Conservation (phyloP, 2,329 filamentous ascomycete species). For the Apiospora kogelbergensis region DNA sequence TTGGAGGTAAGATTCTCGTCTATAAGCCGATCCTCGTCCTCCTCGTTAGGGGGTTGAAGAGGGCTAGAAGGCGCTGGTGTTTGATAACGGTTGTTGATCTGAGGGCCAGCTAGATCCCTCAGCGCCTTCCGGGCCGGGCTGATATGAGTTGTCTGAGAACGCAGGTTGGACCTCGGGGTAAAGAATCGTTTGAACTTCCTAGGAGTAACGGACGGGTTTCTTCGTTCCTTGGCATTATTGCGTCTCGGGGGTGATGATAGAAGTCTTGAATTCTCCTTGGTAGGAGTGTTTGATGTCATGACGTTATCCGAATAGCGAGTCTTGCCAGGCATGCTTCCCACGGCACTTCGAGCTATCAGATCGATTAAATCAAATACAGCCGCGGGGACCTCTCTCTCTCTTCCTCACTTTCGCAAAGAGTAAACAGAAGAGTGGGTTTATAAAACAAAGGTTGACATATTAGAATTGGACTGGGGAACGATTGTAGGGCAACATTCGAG, state of each 20-base stretch:
- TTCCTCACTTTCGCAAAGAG: neutral
- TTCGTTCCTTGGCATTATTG: constrained; percentile 42
- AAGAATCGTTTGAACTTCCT: constrained; percentile 55
- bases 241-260: constrained; percentile 25
- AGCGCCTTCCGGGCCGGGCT: constrained; percentile 41
- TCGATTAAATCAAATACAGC: no score
- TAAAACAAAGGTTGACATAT: constrained; percentile 7
- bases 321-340: neutral
- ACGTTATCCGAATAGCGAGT: neutral
- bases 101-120: constrained; percentile 39
- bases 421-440: neutral
- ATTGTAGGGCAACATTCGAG: neutral
- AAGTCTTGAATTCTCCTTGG: constrained; percentile 19
- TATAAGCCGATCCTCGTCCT: constrained; percentile 24
- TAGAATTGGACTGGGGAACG: neutral
- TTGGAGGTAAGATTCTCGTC: constrained; percentile 21
- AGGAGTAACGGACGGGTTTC: constrained; percentile 53
- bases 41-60: constrained; percentile 33
- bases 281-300: constrained; percentile 12
- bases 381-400: neutral
- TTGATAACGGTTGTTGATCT: constrained; percentile 41
- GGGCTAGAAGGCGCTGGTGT: constrained; percentile 40
- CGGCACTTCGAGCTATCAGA: neutral
- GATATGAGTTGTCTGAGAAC: constrained; percentile 27
- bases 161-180: constrained; percentile 45